These are phyloP conservation scores for Scheffersomyces cryptocercus DNA, from an alignment of 1,139 yeast genomes.

Conservation along the genomic window DNA sequence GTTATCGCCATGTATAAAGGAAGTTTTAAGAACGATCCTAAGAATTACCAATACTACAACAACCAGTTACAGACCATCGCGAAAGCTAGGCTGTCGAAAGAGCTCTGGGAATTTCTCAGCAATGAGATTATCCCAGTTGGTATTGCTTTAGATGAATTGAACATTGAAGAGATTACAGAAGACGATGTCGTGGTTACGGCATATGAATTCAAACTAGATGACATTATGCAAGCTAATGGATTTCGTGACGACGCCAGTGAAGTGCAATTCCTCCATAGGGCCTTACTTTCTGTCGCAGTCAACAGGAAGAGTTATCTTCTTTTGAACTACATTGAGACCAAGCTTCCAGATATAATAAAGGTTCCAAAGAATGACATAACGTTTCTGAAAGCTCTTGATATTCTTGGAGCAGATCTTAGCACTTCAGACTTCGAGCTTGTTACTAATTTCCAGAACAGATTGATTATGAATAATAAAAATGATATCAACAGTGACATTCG, in stretches of 20 bases:
- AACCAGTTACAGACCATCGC: slow-evolving; percentile 46
- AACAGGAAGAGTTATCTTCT: slow-evolving; percentile 43
- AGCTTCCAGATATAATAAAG: slow-evolving; percentile 35
- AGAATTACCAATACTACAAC: slow-evolving; percentile 35
- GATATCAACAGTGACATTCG: slow-evolving; percentile 38
- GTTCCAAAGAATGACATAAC: slow-evolving; percentile 12
- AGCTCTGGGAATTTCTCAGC: slow-evolving; percentile 45
- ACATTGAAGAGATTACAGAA: slow-evolving; percentile 65
- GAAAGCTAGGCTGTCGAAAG: slow-evolving; percentile 42
- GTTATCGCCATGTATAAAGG: slow-evolving; percentile 49
- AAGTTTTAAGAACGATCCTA: slow-evolving; percentile 34
- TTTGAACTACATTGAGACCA: slow-evolving; percentile 47
- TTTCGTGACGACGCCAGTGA: slow-evolving; percentile 40
- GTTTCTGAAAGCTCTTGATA: slow-evolving; percentile 38
- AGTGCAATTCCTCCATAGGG: slow-evolving; percentile 34
- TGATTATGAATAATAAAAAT: slow-evolving; percentile 14
- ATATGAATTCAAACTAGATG: slow-evolving; percentile 60
- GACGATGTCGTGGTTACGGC: slow-evolving; percentile 78
- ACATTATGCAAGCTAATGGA: slow-evolving; percentile 65
- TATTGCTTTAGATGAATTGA: slow-evolving; percentile 63
- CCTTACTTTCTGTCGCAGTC: slow-evolving; percentile 44
- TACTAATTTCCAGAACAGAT: slow-evolving; percentile 50
- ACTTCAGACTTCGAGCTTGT: slow-evolving; percentile 60
- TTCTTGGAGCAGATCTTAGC: slow-evolving; percentile 42
- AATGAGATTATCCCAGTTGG: slow-evolving; percentile 55